Percentiles rank a stretch among this genome's conserved stretches.
phyloP scores from a whole-genome alignment of 75 land plant genomes.

The Larix kaempferi region DNA sequence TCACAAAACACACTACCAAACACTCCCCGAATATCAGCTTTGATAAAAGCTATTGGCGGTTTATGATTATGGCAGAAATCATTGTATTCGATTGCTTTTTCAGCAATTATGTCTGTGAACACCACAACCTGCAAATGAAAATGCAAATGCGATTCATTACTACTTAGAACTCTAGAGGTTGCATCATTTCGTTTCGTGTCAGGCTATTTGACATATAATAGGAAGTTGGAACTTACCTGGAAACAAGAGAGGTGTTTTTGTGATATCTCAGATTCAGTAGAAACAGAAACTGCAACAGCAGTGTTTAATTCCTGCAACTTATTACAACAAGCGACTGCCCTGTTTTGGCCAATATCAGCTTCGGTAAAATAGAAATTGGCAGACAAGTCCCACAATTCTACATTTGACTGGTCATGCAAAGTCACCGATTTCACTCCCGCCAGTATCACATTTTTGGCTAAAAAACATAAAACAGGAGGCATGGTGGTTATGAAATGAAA shows the following conservation, averaged over 20 bases:
- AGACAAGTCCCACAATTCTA: slow-evolving; percentile 77
- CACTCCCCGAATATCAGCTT: slow-evolving; percentile 77
- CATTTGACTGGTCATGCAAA: slow-evolving; percentile 60
- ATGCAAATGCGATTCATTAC: background rate
- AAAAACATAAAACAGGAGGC: slow-evolving; percentile 12
- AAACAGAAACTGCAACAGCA: slow-evolving; percentile 41
- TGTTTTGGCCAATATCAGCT: slow-evolving; percentile 68
- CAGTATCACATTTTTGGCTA: slow-evolving; percentile 79
- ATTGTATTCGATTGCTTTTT: slow-evolving; percentile 65
- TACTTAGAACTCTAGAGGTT: no score
- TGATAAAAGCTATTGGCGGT: slow-evolving; percentile 88
- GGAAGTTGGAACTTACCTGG: slow-evolving; percentile 48
- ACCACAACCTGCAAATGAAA: slow-evolving; percentile 65
- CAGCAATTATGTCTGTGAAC: slow-evolving; percentile 61
- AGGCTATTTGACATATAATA: background rate
- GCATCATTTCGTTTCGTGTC: background rate
- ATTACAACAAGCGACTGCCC: slow-evolving; percentile 61
- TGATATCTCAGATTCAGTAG: slow-evolving; percentile 34
- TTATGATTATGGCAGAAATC: slow-evolving; percentile 75
- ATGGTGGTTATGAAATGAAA: background rate
- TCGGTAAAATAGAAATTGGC: slow-evolving; percentile 73
- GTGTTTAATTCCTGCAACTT: slow-evolving; percentile 74
- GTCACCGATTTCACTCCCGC: slow-evolving; percentile 91
- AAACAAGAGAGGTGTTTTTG: slow-evolving; percentile 49
- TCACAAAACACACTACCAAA: slow-evolving; percentile 94